Conservation (phyloP, 345 rosid species). For the Eucalyptus sideroxylon region DNA sequence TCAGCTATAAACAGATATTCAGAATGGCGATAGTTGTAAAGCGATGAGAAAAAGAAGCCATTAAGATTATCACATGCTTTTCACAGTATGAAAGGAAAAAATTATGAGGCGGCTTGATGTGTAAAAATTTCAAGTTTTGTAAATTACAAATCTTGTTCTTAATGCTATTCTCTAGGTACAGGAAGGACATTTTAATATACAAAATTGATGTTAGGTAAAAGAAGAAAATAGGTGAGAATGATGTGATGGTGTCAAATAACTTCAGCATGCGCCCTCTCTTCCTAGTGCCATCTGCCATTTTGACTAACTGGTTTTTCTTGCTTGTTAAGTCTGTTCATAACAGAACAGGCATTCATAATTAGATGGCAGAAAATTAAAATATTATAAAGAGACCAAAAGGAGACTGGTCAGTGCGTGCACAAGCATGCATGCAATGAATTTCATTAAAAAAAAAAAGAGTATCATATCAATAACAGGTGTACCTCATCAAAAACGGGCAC, state of each 20-base stretch:
- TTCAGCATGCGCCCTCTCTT: not conserved
- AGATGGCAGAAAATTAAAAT: not conserved
- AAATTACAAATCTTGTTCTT: not conserved
- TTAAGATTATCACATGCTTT: not conserved
- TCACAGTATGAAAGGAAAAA: not conserved
- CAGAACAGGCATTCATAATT: not conserved
- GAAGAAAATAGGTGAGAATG: not conserved
- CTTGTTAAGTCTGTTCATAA: not conserved
- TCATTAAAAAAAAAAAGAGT: not conserved
- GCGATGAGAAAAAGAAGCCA: not conserved
- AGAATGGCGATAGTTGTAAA: not conserved
- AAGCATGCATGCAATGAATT: not conserved
- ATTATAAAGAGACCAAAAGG: not conserved
- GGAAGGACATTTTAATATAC: not conserved
- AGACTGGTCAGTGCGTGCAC: not conserved
- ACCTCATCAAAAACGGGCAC: conserved; percentile 98
- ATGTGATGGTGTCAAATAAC: not conserved
- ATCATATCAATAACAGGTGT: not conserved
- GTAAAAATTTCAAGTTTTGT: not conserved
- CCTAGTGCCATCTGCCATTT: not conserved
- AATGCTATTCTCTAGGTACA: not conserved
- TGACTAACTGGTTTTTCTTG: not conserved
- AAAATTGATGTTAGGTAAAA: not conserved
- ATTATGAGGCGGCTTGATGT: not conserved
- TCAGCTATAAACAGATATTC: not conserved